Evolutionary conservation across 164 flowering plant species (phyloP).

Genomic region (Euptelea pleiosperma): DNA sequence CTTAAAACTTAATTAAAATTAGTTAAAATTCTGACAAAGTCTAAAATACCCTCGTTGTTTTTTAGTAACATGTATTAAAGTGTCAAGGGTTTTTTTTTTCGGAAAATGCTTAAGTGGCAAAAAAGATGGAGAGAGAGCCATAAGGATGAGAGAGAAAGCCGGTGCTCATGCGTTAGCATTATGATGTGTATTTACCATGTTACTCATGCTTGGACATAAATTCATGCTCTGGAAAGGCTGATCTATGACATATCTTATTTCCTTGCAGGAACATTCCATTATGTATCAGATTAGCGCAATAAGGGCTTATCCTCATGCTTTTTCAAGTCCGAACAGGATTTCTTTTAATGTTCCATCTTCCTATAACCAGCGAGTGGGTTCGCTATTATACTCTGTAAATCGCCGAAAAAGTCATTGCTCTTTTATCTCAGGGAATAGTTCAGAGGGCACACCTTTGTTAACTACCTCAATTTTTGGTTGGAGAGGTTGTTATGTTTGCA

Average conservation of each 20-base stretch:
- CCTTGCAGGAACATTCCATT: conserved; percentile 44
- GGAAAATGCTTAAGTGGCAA: too few relatives aligned
- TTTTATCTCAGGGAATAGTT: conserved; percentile 14
- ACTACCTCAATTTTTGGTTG: conserved; percentile 22
- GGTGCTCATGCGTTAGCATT: too few relatives aligned
- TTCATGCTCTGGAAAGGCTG: conserved; percentile 4
- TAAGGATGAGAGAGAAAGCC: too few relatives aligned
- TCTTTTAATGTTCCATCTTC: conserved; percentile 18
- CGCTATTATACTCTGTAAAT: conserved; percentile 18
- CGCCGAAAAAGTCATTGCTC: conserved; percentile 22
- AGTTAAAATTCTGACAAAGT: too few relatives aligned
- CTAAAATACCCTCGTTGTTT: too few relatives aligned
- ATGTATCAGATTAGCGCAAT: conserved; percentile 22
- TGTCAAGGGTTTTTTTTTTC: too few relatives aligned
- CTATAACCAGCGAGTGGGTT: conserved; percentile 15
- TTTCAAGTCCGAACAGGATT: conserved; percentile 26
- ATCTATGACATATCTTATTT: conserved; percentile 7
- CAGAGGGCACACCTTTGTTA: conserved; percentile 21
- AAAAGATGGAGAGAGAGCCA: too few relatives aligned
- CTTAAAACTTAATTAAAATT: too few relatives aligned
- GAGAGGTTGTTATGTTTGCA: conserved; percentile 25
- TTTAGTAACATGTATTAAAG: too few relatives aligned
- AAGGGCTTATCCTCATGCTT: conserved; percentile 23
- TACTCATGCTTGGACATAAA: neutral
- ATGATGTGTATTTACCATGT: conserved; percentile 1